Conservation (phyloP, 768 basidiomycete genomes). For the Tulasnella sp. region DNA sequence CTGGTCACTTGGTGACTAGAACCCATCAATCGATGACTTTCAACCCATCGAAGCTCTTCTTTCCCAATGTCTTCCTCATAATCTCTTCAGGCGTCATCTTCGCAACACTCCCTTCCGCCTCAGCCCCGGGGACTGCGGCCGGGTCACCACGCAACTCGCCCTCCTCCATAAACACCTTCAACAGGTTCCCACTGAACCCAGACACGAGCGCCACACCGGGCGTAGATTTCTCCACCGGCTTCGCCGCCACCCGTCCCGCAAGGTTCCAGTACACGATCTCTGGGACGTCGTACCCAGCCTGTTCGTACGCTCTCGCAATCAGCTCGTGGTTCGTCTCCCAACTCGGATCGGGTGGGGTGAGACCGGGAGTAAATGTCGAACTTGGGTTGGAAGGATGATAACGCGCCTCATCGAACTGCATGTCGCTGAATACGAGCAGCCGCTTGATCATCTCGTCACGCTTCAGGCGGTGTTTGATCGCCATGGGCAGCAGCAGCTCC, state of each 20-base stretch:
- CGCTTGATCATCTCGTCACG: constrained; percentile 64
- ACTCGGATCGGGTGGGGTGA: neutral
- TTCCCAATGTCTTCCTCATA: constrained; percentile 21
- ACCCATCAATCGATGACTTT: constrained; percentile 40
- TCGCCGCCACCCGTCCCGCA: constrained; percentile 23
- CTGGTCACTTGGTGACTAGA: neutral
- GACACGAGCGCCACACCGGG: constrained; percentile 56
- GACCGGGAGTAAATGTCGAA: too few relatives aligned
- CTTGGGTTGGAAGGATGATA: neutral
- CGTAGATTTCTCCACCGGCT: constrained; percentile 39
- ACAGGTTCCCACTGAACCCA: constrained; percentile 53
- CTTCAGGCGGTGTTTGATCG: constrained; percentile 41
- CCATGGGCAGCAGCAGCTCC: constrained; percentile 48
- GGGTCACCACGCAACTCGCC: constrained; percentile 29
- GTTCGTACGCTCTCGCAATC: constrained; percentile 41
- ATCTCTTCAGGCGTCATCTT: constrained; percentile 29
- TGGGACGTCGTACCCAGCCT: constrained; percentile 58
- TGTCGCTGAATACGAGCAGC: constrained; percentile 63
- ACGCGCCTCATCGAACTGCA: constrained; percentile 50
- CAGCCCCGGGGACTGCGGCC: constrained; percentile 9
- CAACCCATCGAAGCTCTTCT: constrained; percentile 41
- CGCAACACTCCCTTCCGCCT: too few relatives aligned
- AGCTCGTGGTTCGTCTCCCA: constrained; percentile 56
- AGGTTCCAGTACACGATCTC: constrained; percentile 67
- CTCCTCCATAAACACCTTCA: constrained; percentile 59